Evolutionary conservation across 176 grass and related monocot species (phyloP).

Genomic region (Aechmea fasciata): DNA sequence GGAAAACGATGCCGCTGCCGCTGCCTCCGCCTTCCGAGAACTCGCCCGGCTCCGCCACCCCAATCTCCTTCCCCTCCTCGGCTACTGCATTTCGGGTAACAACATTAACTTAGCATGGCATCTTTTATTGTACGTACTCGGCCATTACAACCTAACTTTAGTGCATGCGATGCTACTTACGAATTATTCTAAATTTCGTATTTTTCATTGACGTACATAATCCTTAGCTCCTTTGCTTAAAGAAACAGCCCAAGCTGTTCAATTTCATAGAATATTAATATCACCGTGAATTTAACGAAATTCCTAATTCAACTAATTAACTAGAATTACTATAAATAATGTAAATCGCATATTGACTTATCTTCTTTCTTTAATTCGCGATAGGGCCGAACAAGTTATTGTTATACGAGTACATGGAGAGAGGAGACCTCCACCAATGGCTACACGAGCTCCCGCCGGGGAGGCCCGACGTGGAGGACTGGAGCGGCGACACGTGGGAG

Average conservation of each 20-base stretch:
- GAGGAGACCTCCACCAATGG: slow-evolving; percentile 77
- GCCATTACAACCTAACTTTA: too few species aligned
- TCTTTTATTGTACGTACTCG: too few species aligned
- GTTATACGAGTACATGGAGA: slow-evolving; percentile 78
- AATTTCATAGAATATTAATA: neutral
- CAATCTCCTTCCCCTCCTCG: slow-evolving; percentile 75
- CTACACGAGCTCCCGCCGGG: slow-evolving; percentile 65
- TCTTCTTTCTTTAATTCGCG: neutral
- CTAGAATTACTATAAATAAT: neutral
- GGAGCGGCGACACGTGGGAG: slow-evolving; percentile 36
- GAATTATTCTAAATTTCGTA: neutral
- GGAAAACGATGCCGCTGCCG: slow-evolving; percentile 4
- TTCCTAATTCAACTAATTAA: neutral
- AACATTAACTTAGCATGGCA: neutral
- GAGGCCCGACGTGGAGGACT: slow-evolving; percentile 44
- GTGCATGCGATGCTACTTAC: neutral
- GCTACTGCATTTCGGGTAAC: slow-evolving; percentile 79
- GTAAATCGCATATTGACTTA: neutral
- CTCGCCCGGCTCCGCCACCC: slow-evolving; percentile 56
- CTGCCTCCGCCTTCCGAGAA: slow-evolving; percentile 28
- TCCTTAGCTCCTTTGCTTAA: too few species aligned
- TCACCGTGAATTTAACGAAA: neutral
- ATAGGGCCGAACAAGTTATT: slow-evolving; percentile 58
- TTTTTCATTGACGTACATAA: neutral
- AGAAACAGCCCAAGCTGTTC: too few species aligned